A percentile compares a stretch with the other conserved stretches of the same genome.
phyloP scores from a whole-genome alignment of 2,329 filamentous ascomycete species.

The Alternaria ethzedia region DNA sequence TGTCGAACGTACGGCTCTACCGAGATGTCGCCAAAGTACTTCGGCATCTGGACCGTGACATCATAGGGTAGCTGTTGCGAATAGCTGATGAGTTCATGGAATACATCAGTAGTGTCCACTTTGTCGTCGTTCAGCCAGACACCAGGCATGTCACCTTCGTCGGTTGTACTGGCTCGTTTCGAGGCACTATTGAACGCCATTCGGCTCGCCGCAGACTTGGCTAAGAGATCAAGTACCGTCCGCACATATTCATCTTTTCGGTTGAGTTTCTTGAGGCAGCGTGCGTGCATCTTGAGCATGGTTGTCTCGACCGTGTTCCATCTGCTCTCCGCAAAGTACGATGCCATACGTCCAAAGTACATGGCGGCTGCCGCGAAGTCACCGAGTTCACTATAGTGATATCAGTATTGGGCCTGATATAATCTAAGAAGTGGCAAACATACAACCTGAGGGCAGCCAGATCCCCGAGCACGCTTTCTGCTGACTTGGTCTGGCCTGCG shows the following conservation, averaged over 20 bases:
- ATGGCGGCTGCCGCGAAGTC: constrained; percentile 76
- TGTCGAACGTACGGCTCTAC: constrained; percentile 74
- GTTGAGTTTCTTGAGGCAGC: constrained; percentile 78
- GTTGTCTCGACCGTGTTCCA: constrained; percentile 83
- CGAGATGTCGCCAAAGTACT: constrained; percentile 74
- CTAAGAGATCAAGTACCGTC: constrained; percentile 75
- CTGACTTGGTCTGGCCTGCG: constrained; percentile 78
- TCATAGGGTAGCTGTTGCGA: constrained; percentile 64
- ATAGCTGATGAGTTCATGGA: constrained; percentile 54
- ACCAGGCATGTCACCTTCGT: constrained; percentile 12
- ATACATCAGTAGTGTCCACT: constrained; percentile 45
- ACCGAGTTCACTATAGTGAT: constrained; percentile 59
- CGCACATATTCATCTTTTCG: constrained; percentile 80
- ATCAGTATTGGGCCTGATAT: constrained; percentile 8
- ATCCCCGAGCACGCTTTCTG: constrained; percentile 80
- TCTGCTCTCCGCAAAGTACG: constrained; percentile 72
- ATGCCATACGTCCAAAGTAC: constrained; percentile 79
- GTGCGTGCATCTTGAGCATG: constrained; percentile 84
- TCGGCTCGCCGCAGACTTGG: constrained; percentile 62
- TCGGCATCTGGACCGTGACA: constrained; percentile 70
- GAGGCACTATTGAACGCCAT: constrained; percentile 34
- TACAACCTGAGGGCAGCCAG: constrained; percentile 81
- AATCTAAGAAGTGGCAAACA: constrained; percentile 4
- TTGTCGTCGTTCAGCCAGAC: constrained; percentile 50
- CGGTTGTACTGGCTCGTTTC: constrained; percentile 19